phyloP scores from a whole-genome alignment of 148 eudicot species.

The Rheum nobile region DNA sequence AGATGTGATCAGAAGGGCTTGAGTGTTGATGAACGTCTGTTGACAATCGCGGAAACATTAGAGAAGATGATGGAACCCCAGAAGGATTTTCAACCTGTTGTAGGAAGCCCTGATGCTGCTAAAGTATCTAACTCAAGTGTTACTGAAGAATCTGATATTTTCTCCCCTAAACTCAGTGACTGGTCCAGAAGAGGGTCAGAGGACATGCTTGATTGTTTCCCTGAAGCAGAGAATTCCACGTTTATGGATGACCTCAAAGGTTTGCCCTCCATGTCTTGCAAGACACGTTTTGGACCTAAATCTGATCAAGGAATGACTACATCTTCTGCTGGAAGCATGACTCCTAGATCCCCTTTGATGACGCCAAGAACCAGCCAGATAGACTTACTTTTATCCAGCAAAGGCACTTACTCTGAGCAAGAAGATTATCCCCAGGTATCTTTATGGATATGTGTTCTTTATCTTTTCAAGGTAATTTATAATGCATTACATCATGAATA shows the following conservation, averaged over 20 bases:
- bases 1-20: conserved; percentile 94
- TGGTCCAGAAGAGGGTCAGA: conserved; percentile 98
- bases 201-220: conserved; percentile 89
- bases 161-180: conserved; percentile 92
- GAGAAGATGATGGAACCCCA: conserved; percentile 74
- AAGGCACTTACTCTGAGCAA: conserved; percentile 77
- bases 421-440: conserved; percentile 92
- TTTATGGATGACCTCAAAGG: conserved; percentile 87
- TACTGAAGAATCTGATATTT: conserved; percentile 77
- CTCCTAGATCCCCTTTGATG: conserved; percentile 88
- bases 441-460: not conserved
- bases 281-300: conserved; percentile 92
- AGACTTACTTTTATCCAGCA: conserved; percentile 76
- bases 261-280: conserved; percentile 78
- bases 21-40: conserved; percentile 79
- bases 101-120: conserved; percentile 81
- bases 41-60: conserved; percentile 77
- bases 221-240: conserved; percentile 71
- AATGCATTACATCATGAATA: not conserved
- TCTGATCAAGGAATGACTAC: conserved; percentile 99
- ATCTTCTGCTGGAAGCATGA: conserved; percentile 96
- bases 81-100: conserved; percentile 62
- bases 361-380: conserved; percentile 81
- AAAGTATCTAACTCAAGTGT: conserved; percentile 87
- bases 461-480: not conserved